These are phyloP conservation scores for Rhizopus delemar DNA, from an alignment of 371 early-diverging fungal species.

Conservation along the genomic window DNA sequence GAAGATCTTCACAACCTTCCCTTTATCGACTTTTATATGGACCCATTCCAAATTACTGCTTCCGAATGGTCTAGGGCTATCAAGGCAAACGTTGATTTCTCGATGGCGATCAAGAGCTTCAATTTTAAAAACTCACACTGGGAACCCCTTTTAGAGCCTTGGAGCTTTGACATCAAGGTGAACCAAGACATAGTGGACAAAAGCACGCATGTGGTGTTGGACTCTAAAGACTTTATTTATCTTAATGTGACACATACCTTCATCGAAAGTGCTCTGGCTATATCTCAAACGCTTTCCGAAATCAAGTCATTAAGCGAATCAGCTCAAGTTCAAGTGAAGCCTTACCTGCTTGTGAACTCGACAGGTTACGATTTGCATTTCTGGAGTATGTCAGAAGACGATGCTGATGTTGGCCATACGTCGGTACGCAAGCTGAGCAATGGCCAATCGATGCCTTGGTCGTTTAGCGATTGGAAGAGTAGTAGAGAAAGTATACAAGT, in stretches of 20 bases:
- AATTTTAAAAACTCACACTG: constrained; percentile 89
- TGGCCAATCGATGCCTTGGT: constrained; percentile 71
- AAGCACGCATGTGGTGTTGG: constrained; percentile 46
- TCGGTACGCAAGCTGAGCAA: constrained; percentile 52
- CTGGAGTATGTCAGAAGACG: constrained; percentile 66
- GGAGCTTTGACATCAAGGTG: constrained; percentile 51
- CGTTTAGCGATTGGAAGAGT: constrained; percentile 83
- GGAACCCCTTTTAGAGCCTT: constrained; percentile 89
- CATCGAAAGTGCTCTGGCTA: constrained; percentile 62
- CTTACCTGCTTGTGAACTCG: constrained; percentile 73
- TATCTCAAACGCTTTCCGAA: constrained; percentile 38
- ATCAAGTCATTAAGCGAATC: constrained; percentile 38
- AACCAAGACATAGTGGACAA: constrained; percentile 33
- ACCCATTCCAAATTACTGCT: constrained; percentile 64
- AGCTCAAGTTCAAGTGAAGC: constrained; percentile 48
- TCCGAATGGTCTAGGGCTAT: constrained; percentile 77
- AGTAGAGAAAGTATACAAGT: constrained; percentile 59
- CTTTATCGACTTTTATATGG: constrained; percentile 70
- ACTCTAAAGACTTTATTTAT: constrained; percentile 64
- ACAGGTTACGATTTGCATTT: constrained; percentile 77
- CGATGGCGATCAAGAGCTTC: constrained; percentile 80
- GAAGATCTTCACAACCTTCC: constrained; percentile 82
- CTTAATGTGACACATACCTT: constrained; percentile 75
- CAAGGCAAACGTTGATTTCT: constrained; percentile 71
- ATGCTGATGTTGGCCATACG: constrained; percentile 39